phyloP scores from a whole-genome alignment of 1,139 yeast genomes.

The Candida tunisiensis region DNA sequence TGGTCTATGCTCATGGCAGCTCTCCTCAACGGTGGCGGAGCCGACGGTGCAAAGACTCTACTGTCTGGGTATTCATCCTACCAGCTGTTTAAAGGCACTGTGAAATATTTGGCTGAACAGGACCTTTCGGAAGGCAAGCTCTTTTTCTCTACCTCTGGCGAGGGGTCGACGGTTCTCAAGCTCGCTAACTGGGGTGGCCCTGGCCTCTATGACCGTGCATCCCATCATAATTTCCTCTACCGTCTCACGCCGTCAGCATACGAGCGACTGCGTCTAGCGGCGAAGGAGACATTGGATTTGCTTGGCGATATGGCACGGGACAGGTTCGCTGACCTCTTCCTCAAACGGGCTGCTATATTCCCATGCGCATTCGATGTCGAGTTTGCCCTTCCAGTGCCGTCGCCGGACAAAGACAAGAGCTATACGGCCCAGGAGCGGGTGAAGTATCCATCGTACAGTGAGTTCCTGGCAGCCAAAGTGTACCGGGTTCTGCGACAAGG shows the following conservation, averaged over 20 bases:
- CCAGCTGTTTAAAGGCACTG: conserved; percentile 79
- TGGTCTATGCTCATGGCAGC: conserved; percentile 71
- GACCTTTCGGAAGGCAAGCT: conserved; percentile 32
- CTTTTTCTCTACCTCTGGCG: conserved; percentile 3
- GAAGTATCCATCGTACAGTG: too few species aligned
- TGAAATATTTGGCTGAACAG: conserved; percentile 65
- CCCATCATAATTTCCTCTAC: too few species aligned
- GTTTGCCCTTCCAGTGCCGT: conserved; percentile 32
- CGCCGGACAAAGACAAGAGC: conserved; percentile 12
- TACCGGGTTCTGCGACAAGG: conserved; percentile 44
- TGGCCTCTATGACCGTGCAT: too few species aligned
- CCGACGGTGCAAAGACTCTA: conserved; percentile 54
- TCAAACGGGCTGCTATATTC: conserved; percentile 39
- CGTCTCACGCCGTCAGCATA: too few species aligned
- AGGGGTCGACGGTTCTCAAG: too few species aligned
- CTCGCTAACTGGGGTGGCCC: too few species aligned
- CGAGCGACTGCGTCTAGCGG: too few species aligned
- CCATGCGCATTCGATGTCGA: conserved; percentile 50
- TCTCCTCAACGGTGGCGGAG: conserved; percentile 72
- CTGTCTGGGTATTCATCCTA: conserved; percentile 82
- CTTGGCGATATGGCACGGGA: conserved; percentile 71
- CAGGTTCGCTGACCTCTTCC: conserved; percentile 71
- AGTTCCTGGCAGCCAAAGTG: too few species aligned
- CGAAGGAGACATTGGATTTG: conserved; percentile 47
- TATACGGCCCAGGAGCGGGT: conserved; percentile 51